Evolutionary conservation across 495 filamentous ascomycete genomes (phyloP).

Genomic region (Aspergillus panamensis): DNA sequence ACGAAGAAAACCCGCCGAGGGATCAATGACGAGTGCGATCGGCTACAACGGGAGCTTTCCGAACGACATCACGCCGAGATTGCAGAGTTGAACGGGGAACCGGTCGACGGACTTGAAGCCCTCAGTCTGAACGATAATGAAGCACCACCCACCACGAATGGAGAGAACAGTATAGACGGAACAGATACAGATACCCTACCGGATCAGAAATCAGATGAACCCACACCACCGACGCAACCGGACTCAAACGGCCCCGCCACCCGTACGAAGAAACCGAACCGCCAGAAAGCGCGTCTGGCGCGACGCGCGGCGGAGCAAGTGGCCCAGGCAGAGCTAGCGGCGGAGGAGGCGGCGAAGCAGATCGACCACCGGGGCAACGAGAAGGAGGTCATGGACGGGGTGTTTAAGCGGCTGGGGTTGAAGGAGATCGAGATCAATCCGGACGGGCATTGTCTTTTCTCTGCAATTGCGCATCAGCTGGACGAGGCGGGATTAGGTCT

Average conservation of each 20-base stretch:
- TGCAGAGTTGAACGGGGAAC: constrained; percentile 50
- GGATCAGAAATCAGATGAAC: not conserved
- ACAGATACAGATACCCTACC: not conserved
- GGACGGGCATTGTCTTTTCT: constrained; percentile 96
- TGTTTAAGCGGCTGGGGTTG: constrained; percentile 59
- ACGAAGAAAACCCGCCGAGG: constrained; percentile 94
- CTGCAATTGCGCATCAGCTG: constrained; percentile 84
- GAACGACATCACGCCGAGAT: constrained; percentile 66
- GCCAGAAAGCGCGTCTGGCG: constrained; percentile 86
- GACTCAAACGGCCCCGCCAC: constrained; percentile 10
- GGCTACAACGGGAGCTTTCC: constrained; percentile 64
- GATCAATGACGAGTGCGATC: constrained; percentile 78
- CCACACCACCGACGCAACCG: constrained; percentile 7
- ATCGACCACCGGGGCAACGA: constrained; percentile 74
- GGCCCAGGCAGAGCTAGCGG: constrained; percentile 61
- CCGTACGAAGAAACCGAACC: constrained; percentile 70
- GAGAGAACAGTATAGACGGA: constrained; percentile 11
- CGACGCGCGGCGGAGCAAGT: constrained; percentile 81
- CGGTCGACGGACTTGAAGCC: constrained; percentile 29
- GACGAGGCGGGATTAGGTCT: constrained; percentile 41
- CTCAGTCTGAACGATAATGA: constrained; percentile 30
- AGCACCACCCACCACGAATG: constrained; percentile 2
- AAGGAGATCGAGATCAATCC: constrained; percentile 77
- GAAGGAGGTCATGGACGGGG: constrained; percentile 60
- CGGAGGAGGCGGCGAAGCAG: constrained; percentile 68